A percentile compares a stretch with the other conserved stretches of the same genome.
These are phyloP conservation scores for Trichoderma simmonsii DNA, from an alignment of 2,329 filamentous ascomycete genomes.

Conservation along the genomic window DNA sequence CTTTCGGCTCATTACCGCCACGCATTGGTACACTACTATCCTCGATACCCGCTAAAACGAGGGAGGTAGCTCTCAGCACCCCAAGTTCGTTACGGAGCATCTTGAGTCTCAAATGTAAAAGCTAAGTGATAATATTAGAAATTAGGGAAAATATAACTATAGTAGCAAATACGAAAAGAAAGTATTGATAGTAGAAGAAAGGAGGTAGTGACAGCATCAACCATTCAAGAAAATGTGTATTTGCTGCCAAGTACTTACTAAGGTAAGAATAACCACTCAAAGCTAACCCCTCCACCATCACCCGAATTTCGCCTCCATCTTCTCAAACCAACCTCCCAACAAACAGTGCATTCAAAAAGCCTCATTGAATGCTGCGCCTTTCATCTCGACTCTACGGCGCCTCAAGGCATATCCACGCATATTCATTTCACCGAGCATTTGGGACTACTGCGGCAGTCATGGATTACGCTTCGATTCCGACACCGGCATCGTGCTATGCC, in stretches of 20 bases:
- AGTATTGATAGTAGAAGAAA: not conserved
- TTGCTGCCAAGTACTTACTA: not conserved
- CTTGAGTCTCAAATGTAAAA: not conserved
- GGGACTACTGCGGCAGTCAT: slow-evolving; percentile 24
- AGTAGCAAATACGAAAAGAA: not conserved
- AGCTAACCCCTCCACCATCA: not conserved
- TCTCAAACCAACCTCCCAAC: not conserved
- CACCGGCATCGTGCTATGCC: slow-evolving; percentile 73
- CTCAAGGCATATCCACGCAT: not conserved
- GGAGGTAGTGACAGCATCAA: not conserved
- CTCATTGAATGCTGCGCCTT: slow-evolving; percentile 9
- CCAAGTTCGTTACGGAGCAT: not conserved
- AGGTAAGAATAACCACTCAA: not conserved
- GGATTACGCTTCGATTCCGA: slow-evolving; percentile 52
- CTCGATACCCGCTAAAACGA: not conserved
- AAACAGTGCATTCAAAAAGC: not conserved
- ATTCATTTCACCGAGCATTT: not conserved
- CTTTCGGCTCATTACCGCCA: not conserved
- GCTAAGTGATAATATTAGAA: not conserved
- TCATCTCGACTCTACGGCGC: not conserved
- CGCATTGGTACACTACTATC: not conserved
- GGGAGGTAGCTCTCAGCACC: not conserved
- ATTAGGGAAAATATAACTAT: not conserved
- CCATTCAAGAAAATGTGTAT: not conserved
- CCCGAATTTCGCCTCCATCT: not conserved